These are phyloP conservation scores for Tephrocybe sp. DNA, from an alignment of 768 basidiomycete species.

Conservation along the genomic window DNA sequence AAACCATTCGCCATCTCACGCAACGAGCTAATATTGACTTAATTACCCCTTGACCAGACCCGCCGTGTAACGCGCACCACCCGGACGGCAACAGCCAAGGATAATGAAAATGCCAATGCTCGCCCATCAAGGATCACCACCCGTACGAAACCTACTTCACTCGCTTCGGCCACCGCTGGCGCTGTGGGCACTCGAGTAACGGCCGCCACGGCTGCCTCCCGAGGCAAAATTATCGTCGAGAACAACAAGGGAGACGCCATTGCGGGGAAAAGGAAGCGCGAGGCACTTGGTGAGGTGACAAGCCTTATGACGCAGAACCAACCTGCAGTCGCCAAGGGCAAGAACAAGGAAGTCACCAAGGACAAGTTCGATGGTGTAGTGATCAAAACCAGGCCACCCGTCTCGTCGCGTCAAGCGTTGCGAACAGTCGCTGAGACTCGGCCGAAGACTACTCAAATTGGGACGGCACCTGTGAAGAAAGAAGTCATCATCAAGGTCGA, in stretches of 20 bases:
- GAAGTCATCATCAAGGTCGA: conserved; percentile 18
- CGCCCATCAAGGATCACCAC: conserved; percentile 57
- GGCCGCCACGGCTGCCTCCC: conserved; percentile 49
- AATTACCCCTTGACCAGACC: conserved; percentile 39
- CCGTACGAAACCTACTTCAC: conserved; percentile 56
- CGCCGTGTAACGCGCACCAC: conserved; percentile 64
- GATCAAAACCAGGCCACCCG: conserved; percentile 46
- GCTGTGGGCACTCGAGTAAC: conserved; percentile 41
- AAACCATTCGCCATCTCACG: conserved; percentile 18
- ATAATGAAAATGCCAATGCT: conserved; percentile 74
- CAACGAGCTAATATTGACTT: conserved; percentile 8
- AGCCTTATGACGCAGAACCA: conserved; percentile 44
- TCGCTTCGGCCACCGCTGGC: conserved; percentile 35
- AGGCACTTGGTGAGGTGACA: conserved; percentile 74
- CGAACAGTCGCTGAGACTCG: conserved; percentile 48
- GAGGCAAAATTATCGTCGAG: conserved; percentile 43
- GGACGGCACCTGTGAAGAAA: conserved; percentile 19
- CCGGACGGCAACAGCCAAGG: conserved; percentile 49
- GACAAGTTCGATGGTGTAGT: conserved; percentile 64
- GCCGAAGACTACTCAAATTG: conserved; percentile 28
- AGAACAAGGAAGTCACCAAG: conserved; percentile 55
- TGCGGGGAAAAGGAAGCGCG: conserved; percentile 74
- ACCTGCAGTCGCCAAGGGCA: conserved; percentile 42
- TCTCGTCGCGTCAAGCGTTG: conserved; percentile 48
- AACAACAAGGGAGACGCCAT: conserved; percentile 42